Base-by-base conservation (phyloP, 345 rosid species). In the Eucalyptus cladocalyx region DNA sequence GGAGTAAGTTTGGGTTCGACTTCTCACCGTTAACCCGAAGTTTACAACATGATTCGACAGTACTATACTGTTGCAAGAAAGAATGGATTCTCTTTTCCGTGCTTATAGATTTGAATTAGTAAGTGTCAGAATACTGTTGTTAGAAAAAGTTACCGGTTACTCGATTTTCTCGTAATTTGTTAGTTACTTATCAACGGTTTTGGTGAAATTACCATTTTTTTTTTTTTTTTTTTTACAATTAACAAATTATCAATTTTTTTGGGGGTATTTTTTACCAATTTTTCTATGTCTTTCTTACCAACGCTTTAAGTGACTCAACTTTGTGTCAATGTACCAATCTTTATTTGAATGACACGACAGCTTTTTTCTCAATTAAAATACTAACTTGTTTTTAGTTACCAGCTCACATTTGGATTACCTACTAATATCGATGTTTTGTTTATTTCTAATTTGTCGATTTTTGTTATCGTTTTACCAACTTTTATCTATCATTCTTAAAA, bases 201-300 rank as follows among this genome's bases (percentile, higher is more conserved):
- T 69, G 40, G 43, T 69, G 81, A 32, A 32, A 34, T 69, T 69
- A 17, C 40, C 42, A 17, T 9, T 32, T 67, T 32, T 65, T 67
- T n/a, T n/a, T n/a, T 9, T 32, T 67, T 32, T 65, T 65, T 67
- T 32, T 8, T 9, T 4, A 72, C 26, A 37, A 37, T 37, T 37
- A 32, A 3, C 45, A 40, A 37, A 72, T 34, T 37, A 72, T 6
- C 42, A 32, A 8, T 14, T 6, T n/a, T 30, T 15, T 6, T 4
- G 2, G 0, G 1, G 0, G 19, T 50, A 16, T 50, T 32, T 16
- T 32, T 69, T 18, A 34, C 2, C 28, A 6, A 76, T 5, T 76
- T 69, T 76, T 76, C 42, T 40, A 19, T 37, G 16, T 76, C 83
- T 76, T 21, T 21, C 47, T 76, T 37, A 21, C 28, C 47, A 21